These are phyloP conservation scores for Acanthamoeba sp. DNA, from an alignment of 208 protist genomes.

Conservation along the genomic window DNA sequence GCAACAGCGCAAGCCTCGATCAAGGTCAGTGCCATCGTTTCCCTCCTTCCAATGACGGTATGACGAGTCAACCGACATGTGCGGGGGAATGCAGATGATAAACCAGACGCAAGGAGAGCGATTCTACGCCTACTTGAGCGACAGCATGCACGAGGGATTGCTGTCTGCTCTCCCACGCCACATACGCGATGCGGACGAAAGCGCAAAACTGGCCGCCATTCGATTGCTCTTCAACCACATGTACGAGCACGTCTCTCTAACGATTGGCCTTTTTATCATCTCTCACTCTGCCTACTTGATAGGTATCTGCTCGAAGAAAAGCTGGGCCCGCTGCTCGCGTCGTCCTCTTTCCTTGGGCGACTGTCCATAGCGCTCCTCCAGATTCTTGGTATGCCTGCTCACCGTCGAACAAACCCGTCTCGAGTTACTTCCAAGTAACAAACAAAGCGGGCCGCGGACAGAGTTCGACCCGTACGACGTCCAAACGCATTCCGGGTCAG, in stretches of 20 bases:
- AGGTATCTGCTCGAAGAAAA: conserved; percentile 29
- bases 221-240: conserved; percentile 65
- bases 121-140: conserved; percentile 5
- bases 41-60: background rate
- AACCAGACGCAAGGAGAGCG: background rate
- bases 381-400: conserved; percentile 44
- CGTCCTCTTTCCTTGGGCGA: background rate
- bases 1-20: background rate
- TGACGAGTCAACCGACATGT: no score
- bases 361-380: conserved; percentile 52
- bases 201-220: conserved; percentile 39
- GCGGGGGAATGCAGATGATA: no score
- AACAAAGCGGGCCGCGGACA: no score
- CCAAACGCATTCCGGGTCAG: conserved; percentile 2
- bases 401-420: background rate
- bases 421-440: background rate
- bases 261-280: background rate
- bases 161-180: conserved; percentile 19
- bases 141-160: background rate
- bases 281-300: background rate
- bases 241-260: background rate
- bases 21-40: background rate
- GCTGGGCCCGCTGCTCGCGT: background rate
- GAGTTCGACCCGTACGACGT: conserved; percentile 56
- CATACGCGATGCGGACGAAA: conserved; percentile 48